Base-by-base conservation (phyloP, 2,329 filamentous ascomycete genomes). In the Didymella pinodella region DNA sequence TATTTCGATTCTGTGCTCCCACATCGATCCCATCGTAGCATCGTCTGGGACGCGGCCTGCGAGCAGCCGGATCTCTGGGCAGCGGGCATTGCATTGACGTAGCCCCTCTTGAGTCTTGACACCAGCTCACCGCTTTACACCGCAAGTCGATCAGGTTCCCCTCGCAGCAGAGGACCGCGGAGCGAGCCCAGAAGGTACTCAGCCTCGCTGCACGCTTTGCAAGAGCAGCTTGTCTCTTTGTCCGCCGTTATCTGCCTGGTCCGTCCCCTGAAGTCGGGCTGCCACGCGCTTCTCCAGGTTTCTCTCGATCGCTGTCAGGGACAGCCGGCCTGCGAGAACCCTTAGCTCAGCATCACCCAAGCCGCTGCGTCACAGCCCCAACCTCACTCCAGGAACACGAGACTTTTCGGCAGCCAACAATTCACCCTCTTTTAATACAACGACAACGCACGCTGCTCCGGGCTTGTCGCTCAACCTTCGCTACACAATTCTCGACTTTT, bases 1-100 rank as follows among this genome's bases (percentile, higher is more conserved):
- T 60, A 55, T 52, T 54, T 60, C 52, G 57, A 52, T 56, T 60
- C 44, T 59, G 57, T 60, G 48, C 36, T 44, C 57, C 57, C 57
- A 41, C 32, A 44, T 51, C 44, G 43, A 52, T 52, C 36, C 48
- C 52, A 55, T 55, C 43, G 51, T 51, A 55, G 52, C 57, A 59
- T 51, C 51, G 41, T 51, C 51, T 55, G 48, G 41, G 32, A 48
- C 56, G 49, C 50, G 46, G 57, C 47, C 57, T 54, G 40, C 50
- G 29, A 53, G 28, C 45, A 52, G 43, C 55, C 49, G 44, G 54
- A 25, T 43, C 56, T 32, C 53, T 56, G 53, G 53, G 53, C 53
- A 49, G 53, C 36, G 47, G 51, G 41, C 48, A 45, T 51, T 61
- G 58, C 48, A 40, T 51, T 61, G 58, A 61, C 58, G 58, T 61